phyloP scores from a whole-genome alignment of 2,329 filamentous ascomycete genomes.

The Fusarium avenaceum region DNA sequence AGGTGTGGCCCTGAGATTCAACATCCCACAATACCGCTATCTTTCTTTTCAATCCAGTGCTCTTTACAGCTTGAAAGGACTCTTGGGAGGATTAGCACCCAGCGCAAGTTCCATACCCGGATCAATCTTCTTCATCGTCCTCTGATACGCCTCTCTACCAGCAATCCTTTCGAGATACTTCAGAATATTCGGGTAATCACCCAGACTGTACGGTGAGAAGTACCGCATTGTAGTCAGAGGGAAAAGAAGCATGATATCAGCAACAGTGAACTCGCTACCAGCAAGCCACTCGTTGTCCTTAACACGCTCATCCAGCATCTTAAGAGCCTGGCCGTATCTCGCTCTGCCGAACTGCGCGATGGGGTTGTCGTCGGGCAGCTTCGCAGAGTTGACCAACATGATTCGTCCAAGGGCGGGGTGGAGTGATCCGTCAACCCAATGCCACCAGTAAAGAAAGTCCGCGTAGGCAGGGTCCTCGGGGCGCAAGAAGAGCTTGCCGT shows the following conservation, averaged over 20 bases:
- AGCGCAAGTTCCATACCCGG: constrained; percentile 57
- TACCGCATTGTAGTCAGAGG: constrained; percentile 71
- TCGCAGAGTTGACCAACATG: constrained; percentile 52
- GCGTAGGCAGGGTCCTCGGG: constrained; percentile 65
- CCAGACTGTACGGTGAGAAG: constrained; percentile 61
- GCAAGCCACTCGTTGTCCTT: constrained; percentile 66
- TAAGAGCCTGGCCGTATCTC: constrained; percentile 58
- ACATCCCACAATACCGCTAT: no score
- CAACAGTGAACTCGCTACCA: constrained; percentile 72
- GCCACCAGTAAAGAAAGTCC: constrained; percentile 75
- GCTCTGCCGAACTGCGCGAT: constrained; percentile 50
- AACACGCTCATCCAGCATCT: constrained; percentile 66
- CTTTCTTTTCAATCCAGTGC: no score
- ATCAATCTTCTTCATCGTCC: constrained; percentile 64
- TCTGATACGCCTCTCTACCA: constrained; percentile 60
- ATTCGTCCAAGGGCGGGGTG: constrained; percentile 55
- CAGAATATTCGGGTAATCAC: constrained; percentile 59
- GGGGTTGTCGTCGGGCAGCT: constrained; percentile 38
- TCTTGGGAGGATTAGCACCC: constrained; percentile 44
- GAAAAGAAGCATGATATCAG: constrained; percentile 75
- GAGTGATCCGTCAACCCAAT: constrained; percentile 66
- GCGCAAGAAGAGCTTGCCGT: constrained; percentile 61
- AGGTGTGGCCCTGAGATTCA: no score
- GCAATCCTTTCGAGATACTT: constrained; percentile 61
- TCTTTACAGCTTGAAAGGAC: constrained; percentile 12